Base-by-base conservation (phyloP, 1,284 basidiomycete genomes). In the Peniophora sp. region DNA sequence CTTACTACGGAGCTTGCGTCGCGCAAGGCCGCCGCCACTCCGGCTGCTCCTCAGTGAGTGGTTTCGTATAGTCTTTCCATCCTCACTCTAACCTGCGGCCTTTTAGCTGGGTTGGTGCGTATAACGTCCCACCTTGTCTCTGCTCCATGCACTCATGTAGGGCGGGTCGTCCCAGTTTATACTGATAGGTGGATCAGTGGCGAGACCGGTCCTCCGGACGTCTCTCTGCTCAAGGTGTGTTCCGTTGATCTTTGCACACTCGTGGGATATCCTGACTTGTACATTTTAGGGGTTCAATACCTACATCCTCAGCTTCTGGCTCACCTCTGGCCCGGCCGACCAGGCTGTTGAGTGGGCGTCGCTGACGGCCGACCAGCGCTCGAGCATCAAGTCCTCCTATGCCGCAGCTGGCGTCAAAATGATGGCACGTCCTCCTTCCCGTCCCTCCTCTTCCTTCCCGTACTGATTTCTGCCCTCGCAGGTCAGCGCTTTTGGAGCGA, bases 321-420 rank as follows among this genome's bases (percentile, higher is more conserved):
- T 78, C 9, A 56, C 66, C 3, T 68, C 65, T 52, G 79, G 79
- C 16, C 63, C 78, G 8, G 77, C 66, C 51, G 80, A 82, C 54
- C 72, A 80, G 58, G 74, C 70, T 3, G 52, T 57, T 27, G 65
- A 66, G 52, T 75, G 72, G 73, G 57, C 62, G n/a, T 50, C 60
- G n/a, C 63, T 81, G 20, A 69, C 69, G 12, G 66, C 61, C 25
- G 58, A 63, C 19, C 61, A 78, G 46, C 70, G 79, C 25, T 55
- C 69, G 23, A 59, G 68, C 12, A 67, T 75, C 56, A 69, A 79
- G 53, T 56, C 69, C 0, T 68, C 78, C 54, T 82, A 82, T 56
- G 69, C 67, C 9, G 70, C 72, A 3, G 80, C 79, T 3, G 80
- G 79, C 8, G 78, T 83, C 50, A 77, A 74, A 25, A 58, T 83